Evolutionary conservation across 2,329 filamentous ascomycete species (phyloP).

Genomic region (Colletotrichum sp.): DNA sequence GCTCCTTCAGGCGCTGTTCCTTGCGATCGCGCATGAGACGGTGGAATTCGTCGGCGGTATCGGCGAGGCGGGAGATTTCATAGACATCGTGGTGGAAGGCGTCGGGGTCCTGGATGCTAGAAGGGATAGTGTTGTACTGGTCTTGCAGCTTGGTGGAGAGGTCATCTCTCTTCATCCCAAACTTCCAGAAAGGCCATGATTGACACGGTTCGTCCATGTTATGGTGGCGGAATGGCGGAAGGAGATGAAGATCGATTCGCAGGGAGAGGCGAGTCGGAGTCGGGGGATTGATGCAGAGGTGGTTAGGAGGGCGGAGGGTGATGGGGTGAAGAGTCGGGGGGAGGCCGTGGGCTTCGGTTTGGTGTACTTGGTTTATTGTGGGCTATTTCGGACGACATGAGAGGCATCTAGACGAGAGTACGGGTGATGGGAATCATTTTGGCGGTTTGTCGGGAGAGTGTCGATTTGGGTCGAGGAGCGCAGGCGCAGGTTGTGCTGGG

Average conservation of each 20-base stretch:
- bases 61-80: conserved; percentile 59
- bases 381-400: conserved; percentile 1
- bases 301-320: neutral
- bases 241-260: neutral
- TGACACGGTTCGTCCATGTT: conserved; percentile 60
- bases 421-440: neutral
- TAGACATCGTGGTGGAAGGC: conserved; percentile 67
- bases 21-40: conserved; percentile 58
- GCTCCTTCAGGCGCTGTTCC: conserved; percentile 57
- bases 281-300: neutral
- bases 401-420: conserved; percentile 6
- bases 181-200: conserved; percentile 67
- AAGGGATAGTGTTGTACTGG: conserved; percentile 64
- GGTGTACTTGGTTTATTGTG: neutral
- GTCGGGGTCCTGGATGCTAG: conserved; percentile 62
- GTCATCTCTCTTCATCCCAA: conserved; percentile 65
- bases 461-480: neutral
- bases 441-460: neutral
- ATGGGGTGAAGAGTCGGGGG: neutral
- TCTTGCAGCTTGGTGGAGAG: conserved; percentile 63
- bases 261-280: neutral
- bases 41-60: conserved; percentile 59
- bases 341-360: conserved; percentile 12
- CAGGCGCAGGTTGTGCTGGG: neutral
- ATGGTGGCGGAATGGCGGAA: neutral